Percentiles rank a stretch among this genome's conserved stretches.
Conservation (phyloP, 805 yeast genomes). For the Cephaloascus fragrans region DNA sequence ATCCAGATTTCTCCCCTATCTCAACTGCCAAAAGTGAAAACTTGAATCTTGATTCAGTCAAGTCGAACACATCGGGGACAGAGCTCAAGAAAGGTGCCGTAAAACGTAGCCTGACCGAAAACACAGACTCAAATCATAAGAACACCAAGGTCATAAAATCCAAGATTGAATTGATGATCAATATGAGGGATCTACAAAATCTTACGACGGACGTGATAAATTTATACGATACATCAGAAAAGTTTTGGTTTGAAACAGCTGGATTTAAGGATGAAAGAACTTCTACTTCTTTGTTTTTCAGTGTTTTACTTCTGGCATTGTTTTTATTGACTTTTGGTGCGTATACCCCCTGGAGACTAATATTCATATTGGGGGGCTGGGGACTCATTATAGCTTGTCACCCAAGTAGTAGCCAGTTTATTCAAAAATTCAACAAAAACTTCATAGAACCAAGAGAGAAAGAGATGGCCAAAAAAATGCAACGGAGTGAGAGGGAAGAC, state of each 20-base stretch:
- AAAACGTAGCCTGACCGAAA: slow-evolving; percentile 1
- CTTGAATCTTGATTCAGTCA: background rate
- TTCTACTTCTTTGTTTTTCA: slow-evolving; percentile 52
- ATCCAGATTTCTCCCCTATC: background rate
- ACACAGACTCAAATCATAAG: background rate
- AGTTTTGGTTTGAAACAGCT: slow-evolving; percentile 49
- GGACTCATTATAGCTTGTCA: slow-evolving; percentile 38
- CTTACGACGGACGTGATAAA: slow-evolving; percentile 45
- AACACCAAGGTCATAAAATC: slow-evolving; percentile 12
- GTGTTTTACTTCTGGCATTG: slow-evolving; percentile 19
- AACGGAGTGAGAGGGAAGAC: slow-evolving; percentile 29
- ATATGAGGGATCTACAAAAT: slow-evolving; percentile 68
- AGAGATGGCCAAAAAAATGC: slow-evolving; percentile 16
- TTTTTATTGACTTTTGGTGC: slow-evolving; percentile 32
- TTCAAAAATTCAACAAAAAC: slow-evolving; percentile 8
- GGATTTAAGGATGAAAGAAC: slow-evolving; percentile 62
- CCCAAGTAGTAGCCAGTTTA: slow-evolving; percentile 37
- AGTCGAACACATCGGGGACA: background rate
- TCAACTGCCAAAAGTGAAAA: background rate
- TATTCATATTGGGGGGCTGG: slow-evolving; percentile 57
- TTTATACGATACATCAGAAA: slow-evolving; percentile 40
- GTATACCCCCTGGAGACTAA: slow-evolving; percentile 54
- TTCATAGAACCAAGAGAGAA: slow-evolving; percentile 12
- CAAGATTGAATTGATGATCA: slow-evolving; percentile 39
- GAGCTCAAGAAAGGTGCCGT: slow-evolving; percentile 7